Conservation (phyloP, 1,284 basidiomycete genomes). For the Cryptococcus floricola region DNA sequence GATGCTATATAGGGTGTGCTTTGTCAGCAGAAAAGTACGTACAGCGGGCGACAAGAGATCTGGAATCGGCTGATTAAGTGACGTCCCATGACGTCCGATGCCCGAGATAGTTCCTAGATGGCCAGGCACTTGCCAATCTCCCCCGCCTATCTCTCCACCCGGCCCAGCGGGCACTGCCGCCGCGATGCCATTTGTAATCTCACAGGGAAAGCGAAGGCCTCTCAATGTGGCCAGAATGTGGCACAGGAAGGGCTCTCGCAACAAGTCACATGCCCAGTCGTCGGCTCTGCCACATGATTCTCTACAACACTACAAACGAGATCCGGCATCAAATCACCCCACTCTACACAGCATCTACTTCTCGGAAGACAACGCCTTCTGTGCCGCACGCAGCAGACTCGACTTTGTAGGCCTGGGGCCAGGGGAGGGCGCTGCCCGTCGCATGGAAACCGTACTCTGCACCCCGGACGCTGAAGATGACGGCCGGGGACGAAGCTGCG, state of each 20-base stretch:
- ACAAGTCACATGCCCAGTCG: too few species aligned
- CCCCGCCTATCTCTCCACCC: neutral
- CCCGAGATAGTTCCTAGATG: neutral
- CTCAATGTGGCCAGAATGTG: too few species aligned
- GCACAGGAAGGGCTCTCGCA: too few species aligned
- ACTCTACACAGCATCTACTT: neutral
- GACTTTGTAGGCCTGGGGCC: conserved; percentile 24
- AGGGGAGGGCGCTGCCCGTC: neutral
- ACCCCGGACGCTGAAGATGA: conserved; percentile 1
- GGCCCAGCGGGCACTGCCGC: neutral
- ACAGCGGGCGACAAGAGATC: too few species aligned
- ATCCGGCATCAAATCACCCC: neutral
- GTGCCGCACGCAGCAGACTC: conserved; percentile 23
- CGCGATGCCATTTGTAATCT: too few species aligned
- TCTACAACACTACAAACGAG: too few species aligned
- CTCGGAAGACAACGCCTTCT: conserved; percentile 2
- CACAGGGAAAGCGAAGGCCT: too few species aligned
- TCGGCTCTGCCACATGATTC: too few species aligned
- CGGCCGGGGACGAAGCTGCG: neutral
- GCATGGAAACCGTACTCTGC: neutral
- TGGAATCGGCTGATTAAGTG: too few species aligned
- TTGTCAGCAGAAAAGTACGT: neutral
- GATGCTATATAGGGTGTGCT: neutral
- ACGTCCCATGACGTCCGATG: conserved; percentile 6
- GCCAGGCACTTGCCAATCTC: neutral